Conservation (phyloP, 257 asterid genomes). For the Solanum commersonii region DNA sequence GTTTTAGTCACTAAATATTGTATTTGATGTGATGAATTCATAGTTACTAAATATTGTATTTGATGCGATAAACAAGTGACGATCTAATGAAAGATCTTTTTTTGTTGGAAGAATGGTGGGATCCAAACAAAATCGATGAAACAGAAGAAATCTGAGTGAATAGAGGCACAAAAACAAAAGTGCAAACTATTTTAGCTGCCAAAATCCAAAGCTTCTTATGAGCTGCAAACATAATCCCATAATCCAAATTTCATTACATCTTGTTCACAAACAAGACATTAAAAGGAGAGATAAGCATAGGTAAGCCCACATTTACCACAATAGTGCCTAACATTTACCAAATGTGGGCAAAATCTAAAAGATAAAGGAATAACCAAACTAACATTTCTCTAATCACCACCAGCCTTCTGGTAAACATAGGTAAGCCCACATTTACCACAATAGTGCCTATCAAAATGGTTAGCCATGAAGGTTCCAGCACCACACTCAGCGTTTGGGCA, state of each 20-base stretch:
- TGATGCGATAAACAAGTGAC: too few species aligned
- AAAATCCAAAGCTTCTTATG: neutral
- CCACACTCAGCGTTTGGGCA: neutral
- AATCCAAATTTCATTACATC: neutral
- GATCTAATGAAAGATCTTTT: too few species aligned
- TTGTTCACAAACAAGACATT: neutral
- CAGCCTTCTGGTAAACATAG: conserved; percentile 34
- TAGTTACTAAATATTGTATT: neutral
- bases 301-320: too few species aligned
- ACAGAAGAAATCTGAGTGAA: too few species aligned
- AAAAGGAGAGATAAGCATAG: neutral
- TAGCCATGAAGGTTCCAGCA: conserved; percentile 10
- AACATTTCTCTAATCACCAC: conserved; percentile 6
- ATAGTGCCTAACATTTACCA: too few species aligned
- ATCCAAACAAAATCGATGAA: neutral
- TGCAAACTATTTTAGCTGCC: neutral
- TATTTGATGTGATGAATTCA: too few species aligned
- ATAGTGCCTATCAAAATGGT: conserved; percentile 29
- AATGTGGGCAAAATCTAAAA: neutral
- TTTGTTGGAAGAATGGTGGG: neutral
- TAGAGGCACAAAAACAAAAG: neutral
- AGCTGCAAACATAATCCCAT: neutral
- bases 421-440: conserved; percentile 34
- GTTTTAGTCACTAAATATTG: neutral
- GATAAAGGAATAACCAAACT: neutral